A percentile compares a stretch with the other conserved stretches of the same genome.
These are phyloP conservation scores for Aspergillus heteromorphus DNA, from an alignment of 495 filamentous ascomycete genomes.

Conservation along the genomic window DNA sequence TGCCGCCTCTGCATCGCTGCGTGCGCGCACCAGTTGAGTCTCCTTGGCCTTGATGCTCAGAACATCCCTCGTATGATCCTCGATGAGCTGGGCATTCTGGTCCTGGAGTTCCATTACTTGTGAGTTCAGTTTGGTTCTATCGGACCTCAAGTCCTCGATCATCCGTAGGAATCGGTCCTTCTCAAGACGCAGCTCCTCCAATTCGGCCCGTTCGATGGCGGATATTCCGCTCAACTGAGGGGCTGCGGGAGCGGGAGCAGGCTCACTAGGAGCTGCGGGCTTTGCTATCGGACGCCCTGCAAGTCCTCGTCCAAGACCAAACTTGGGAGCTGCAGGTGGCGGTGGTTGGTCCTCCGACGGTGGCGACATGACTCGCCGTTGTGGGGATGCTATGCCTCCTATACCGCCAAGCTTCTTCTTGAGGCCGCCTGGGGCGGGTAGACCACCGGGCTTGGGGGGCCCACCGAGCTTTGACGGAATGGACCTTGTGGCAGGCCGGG, in stretches of 20 bases:
- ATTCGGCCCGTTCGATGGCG: conserved; percentile 75
- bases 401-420: conserved; percentile 60
- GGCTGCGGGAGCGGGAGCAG: conserved; percentile 38
- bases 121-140: conserved; percentile 66
- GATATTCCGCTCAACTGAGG: conserved; percentile 55
- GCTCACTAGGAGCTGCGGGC: conserved; percentile 46
- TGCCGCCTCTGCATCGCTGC: conserved; percentile 82
- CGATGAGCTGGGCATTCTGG: conserved; percentile 92
- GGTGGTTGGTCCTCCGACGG: conserved; percentile 53
- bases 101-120: conserved; percentile 87
- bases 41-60: conserved; percentile 97
- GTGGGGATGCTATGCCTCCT: conserved; percentile 58
- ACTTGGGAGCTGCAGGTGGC: conserved; percentile 55
- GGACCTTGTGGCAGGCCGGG: conserved; percentile 55
- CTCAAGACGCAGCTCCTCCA: conserved; percentile 80
- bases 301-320: conserved; percentile 69
- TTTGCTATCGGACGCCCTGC: conserved; percentile 85
- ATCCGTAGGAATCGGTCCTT: conserved; percentile 69
- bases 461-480: conserved; percentile 58
- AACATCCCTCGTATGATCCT: conserved; percentile 94
- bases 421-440: conserved; percentile 53
- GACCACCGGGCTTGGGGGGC: conserved; percentile 58
- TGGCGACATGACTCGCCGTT: conserved; percentile 50
- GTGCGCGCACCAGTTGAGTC: conserved; percentile 88
- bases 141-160: conserved; percentile 69